Conservation (phyloP, 495 filamentous ascomycete genomes). For the Paragyromitra xinjiangensis region DNA sequence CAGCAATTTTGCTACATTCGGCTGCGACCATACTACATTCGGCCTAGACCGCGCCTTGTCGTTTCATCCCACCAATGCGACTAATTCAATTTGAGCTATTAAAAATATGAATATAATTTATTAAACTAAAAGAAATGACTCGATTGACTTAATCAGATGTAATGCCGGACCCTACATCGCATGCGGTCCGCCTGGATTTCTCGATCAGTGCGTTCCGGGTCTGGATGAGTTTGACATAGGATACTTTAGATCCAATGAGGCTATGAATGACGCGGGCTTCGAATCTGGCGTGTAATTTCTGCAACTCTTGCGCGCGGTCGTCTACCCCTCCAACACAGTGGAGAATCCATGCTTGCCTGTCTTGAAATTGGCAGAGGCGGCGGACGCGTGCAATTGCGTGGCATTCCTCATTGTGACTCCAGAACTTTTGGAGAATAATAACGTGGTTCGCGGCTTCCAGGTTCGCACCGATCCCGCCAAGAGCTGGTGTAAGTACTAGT, state of each 20-base stretch:
- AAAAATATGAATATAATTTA: too few species aligned
- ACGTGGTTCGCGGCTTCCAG: background rate
- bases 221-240: background rate
- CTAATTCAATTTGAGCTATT: too few species aligned
- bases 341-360: background rate
- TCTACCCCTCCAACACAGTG: background rate
- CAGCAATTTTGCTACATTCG: too few species aligned
- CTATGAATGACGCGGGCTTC: slow-evolving; percentile 4
- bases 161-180: background rate
- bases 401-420: background rate
- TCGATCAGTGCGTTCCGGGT: background rate
- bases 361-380: background rate
- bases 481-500: background rate
- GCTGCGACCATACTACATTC: too few species aligned
- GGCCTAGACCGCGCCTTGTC: too few species aligned
- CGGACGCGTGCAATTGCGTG: background rate
- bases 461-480: background rate
- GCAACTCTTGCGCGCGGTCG: background rate
- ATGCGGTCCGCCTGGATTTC: background rate
- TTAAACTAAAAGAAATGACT: too few species aligned
- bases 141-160: background rate
- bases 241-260: background rate
- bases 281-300: background rate
- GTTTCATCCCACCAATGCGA: too few species aligned
- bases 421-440: background rate